A percentile compares a stretch with the other conserved stretches of the same genome.
Conservation (phyloP, 1,284 basidiomycete species). For the Pseudozyma tsukubaensis region DNA sequence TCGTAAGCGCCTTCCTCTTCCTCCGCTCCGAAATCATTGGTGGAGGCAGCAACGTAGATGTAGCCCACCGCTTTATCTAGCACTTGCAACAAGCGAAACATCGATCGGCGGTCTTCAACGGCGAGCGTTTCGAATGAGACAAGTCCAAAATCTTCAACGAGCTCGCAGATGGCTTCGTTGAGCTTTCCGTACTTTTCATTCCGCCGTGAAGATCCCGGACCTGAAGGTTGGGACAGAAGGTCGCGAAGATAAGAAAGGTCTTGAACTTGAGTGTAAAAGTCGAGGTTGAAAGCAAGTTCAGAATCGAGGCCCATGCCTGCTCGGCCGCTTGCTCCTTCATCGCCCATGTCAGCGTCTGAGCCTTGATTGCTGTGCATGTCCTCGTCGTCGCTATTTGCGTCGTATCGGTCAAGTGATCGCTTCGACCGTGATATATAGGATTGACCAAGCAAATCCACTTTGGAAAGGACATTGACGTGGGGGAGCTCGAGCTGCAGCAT, state of each 20-base stretch:
- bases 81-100: slow-evolving; percentile 61
- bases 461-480: slow-evolving; percentile 95
- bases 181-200: slow-evolving; percentile 70
- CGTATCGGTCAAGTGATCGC: slow-evolving; percentile 30
- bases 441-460: slow-evolving; percentile 82
- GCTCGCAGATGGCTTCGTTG: slow-evolving; percentile 88
- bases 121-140: slow-evolving; percentile 97
- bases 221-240: slow-evolving; percentile 71
- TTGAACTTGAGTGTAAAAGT: slow-evolving; percentile 98
- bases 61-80: slow-evolving; percentile 67
- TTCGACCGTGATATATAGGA: slow-evolving; percentile 29
- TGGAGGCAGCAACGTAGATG: slow-evolving; percentile 43
- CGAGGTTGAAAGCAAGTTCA: slow-evolving; percentile 84
- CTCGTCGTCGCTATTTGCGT: slow-evolving; percentile 21
- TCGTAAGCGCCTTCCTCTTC: slow-evolving; percentile 40
- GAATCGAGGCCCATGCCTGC: slow-evolving; percentile 26
- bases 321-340: background rate
- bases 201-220: slow-evolving; percentile 38
- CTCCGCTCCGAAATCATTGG: slow-evolving; percentile 22
- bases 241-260: slow-evolving; percentile 90
- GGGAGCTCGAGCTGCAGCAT: slow-evolving; percentile 99
- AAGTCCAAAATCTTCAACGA: slow-evolving; percentile 93
- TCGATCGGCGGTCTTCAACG: slow-evolving; percentile 64
- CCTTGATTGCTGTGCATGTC: slow-evolving; percentile 7
- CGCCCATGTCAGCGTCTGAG: slow-evolving; percentile 10